Percentiles rank a stretch among this genome's conserved stretches.
These are phyloP conservation scores for Termitomyces sp. DNA, from an alignment of 768 basidiomycete species.

Conservation along the genomic window DNA sequence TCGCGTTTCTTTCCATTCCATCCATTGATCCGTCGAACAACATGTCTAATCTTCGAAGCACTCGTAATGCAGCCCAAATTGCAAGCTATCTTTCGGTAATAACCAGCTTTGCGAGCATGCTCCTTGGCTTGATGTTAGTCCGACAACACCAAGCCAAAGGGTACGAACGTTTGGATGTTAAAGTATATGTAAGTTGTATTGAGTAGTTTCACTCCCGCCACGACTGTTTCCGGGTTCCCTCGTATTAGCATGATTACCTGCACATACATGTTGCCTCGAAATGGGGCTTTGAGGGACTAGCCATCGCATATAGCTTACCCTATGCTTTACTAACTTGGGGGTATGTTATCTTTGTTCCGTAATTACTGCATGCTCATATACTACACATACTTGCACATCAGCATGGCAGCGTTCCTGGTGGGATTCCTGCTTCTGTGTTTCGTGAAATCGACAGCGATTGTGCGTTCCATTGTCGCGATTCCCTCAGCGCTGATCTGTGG, in stretches of 20 bases:
- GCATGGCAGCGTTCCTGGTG: not conserved
- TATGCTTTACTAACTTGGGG: constrained; percentile 9
- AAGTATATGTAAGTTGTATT: not conserved
- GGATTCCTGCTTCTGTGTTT: constrained; percentile 4
- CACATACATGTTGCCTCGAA: not conserved
- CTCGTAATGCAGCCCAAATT: constrained; percentile 30
- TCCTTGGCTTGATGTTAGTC: constrained; percentile 40
- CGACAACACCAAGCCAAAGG: constrained; percentile 35
- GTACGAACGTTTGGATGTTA: constrained; percentile 9
- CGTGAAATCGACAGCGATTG: not conserved
- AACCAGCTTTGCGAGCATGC: constrained; percentile 37
- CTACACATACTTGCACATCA: not conserved
- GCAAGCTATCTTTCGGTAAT: constrained; percentile 43
- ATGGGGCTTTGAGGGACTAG: constrained; percentile 1
- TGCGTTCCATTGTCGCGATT: not conserved
- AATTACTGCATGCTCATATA: too few species aligned
- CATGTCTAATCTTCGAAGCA: constrained; percentile 4
- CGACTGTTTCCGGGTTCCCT: not conserved
- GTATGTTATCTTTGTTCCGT: not conserved
- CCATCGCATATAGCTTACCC: constrained; percentile 11
- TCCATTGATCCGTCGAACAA: constrained; percentile 36
- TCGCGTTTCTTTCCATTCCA: constrained; percentile 43
- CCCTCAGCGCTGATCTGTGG: not conserved
- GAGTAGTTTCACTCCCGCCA: not conserved
- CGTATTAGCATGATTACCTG: not conserved